Base-by-base conservation (phyloP, 1,139 yeast genomes). In the Maudiozyma humilis region DNA sequence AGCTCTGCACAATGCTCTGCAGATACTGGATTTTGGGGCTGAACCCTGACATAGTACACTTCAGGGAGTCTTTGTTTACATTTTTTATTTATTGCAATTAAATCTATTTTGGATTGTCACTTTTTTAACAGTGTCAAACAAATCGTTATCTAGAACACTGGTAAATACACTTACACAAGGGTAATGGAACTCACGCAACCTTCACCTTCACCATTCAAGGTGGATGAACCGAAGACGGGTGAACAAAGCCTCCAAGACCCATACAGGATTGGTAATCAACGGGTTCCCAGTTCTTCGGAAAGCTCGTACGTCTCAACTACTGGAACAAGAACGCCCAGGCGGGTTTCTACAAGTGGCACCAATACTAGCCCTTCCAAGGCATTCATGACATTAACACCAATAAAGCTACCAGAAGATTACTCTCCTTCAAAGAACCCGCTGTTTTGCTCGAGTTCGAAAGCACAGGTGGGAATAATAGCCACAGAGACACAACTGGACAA, bases 301-400 rank as follows among this genome's bases (percentile, higher is more conserved):
- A 23, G 27, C 10, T 23, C 27, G 27, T 23, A 23, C 27, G 27
- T 23, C 27, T 37, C 33, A 13, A 40, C 39, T 18, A 29, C 18
- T 2, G 39, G 41, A 32, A 8, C 37, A 4, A 23, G 27, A 15
- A 40, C 40, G 1, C 36, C 45, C 8, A 7, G 27, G 1, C 19
- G 27, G 6, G 27, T 32, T 18, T 32, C 35, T 7, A 25, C 37
- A 4, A 23, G 34, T 7, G 44, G 40, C 19, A 36, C 35, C 1
- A 36, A 36, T 31, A 25, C n/a, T 4, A 41, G 47, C 12, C 48
- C 45, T 2, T 16, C 40, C 12, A 44, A 36, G 29, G 46, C 42
- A 25, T 47, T 40, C 31, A 44, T 45, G 50, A 47, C 50, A 6
- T 20, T 56, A 14, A 55, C 60, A 1, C 60, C 60, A 4, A 57